These are phyloP conservation scores for Knufia fluminis DNA, from an alignment of 2,329 filamentous ascomycete species.

Conservation along the genomic window DNA sequence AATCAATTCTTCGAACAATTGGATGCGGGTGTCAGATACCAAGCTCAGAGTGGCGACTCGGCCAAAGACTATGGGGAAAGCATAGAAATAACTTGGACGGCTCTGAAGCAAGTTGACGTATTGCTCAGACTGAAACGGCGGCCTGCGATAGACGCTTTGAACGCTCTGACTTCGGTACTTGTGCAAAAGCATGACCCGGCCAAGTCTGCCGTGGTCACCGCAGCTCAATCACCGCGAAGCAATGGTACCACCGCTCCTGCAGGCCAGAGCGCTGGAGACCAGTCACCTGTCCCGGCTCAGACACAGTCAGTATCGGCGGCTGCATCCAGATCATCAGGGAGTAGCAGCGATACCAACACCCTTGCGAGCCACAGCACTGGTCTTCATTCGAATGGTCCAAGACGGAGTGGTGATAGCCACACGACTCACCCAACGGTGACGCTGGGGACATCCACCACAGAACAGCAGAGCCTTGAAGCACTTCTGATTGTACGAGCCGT, in stretches of 20 bases:
- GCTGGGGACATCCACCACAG: not conserved
- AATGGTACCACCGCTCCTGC: no score
- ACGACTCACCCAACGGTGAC: not conserved
- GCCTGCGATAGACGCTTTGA: not conserved
- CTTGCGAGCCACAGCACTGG: no score
- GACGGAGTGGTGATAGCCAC: no score
- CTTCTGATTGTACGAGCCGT: not conserved
- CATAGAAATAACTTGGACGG: not conserved
- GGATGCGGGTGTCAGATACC: no score
- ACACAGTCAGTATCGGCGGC: no score
- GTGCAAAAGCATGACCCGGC: not conserved
- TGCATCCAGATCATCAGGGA: no score
- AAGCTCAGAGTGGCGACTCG: not conserved
- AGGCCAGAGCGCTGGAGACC: no score
- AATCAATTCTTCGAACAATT: not conserved
- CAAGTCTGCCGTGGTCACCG: not conserved
- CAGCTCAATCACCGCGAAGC: no score
- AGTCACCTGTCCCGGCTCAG: no score
- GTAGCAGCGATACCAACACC: no score
- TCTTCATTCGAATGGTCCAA: no score
- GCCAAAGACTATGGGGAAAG: no score
- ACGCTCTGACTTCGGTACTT: not conserved
- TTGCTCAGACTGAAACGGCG: not conserved
- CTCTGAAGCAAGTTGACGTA: not conserved
- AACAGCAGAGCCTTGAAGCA: not conserved